A percentile compares a stretch with the other conserved stretches of the same genome.
Conservation (phyloP, 1,284 basidiomycete species). For the Cryptococcus floricola region DNA sequence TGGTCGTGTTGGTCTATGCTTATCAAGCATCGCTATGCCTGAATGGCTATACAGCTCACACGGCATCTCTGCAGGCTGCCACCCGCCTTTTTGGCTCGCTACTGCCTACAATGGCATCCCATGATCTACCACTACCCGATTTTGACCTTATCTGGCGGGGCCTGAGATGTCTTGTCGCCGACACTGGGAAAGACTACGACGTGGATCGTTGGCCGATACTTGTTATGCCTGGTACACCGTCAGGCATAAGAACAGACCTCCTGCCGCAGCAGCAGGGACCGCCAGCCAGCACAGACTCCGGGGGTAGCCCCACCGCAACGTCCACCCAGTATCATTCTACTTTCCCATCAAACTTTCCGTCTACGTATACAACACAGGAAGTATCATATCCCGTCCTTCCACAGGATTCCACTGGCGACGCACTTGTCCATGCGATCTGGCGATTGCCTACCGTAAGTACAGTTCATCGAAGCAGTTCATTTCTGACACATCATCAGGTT, state of each 20-base stretch:
- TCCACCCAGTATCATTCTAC: neutral
- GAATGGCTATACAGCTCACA: slow-evolving; percentile 57
- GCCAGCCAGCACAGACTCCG: neutral
- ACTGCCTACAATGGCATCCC: slow-evolving; percentile 12
- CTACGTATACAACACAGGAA: slow-evolving; percentile 5
- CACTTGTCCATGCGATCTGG: slow-evolving; percentile 7
- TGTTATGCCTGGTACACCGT: slow-evolving; percentile 59
- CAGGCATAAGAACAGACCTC: slow-evolving; percentile 58
- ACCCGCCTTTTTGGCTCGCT: slow-evolving; percentile 15
- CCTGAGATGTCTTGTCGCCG: slow-evolving; percentile 58
- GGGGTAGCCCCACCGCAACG: neutral
- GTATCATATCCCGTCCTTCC: neutral
- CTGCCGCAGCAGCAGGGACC: slow-evolving; percentile 12
- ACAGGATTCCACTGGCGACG: neutral
- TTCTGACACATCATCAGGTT: slow-evolving; percentile 5
- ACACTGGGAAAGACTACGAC: slow-evolving; percentile 17
- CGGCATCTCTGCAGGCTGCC: slow-evolving; percentile 14
- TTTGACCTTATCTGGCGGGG: slow-evolving; percentile 57
- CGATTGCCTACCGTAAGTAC: slow-evolving; percentile 16
- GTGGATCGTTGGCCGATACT: slow-evolving; percentile 57
- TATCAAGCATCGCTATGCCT: slow-evolving; percentile 65
- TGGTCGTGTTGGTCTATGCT: slow-evolving; percentile 60
- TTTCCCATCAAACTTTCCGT: neutral
- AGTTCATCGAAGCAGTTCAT: neutral
- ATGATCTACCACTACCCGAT: slow-evolving; percentile 14